Evolutionary conservation across 2,329 filamentous ascomycete genomes (phyloP), one percentile per base, ranked within the genome.

Genomic region (Ophiostoma sp.): DNA sequence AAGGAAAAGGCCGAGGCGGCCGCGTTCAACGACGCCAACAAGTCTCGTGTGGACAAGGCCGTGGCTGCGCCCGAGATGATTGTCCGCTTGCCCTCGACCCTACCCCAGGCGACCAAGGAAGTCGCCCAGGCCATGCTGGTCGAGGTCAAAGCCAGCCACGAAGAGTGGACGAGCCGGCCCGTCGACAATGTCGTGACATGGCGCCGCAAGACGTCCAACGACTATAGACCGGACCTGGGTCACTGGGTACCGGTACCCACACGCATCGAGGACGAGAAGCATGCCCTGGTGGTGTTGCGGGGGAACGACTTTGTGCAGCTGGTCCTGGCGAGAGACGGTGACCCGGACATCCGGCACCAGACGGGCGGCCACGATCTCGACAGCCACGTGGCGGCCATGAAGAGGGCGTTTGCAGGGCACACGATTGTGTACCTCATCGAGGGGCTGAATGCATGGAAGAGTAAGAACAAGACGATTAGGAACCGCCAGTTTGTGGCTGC

Each of bases 51-150:
- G 0, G 90, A 94, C 81, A 94, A 93, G 82, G 93, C 93, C 77
- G 83, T 90, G 0, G 92, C 92, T 0, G 88, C 90, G 0, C 87
- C 87, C 0, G 92, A 96, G 80, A 95, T 96, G 92, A 90, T 95
- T 69, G 85, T 94, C 1, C 88, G 93, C 77, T 83, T 95, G 31
- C 87, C 92, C 0, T 81, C 82, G 0, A 86, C 85, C 1, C 82
- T 95, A 0, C 81, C 86, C 28, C 80, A 84, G 0, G 83, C 81
- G 0, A 78, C 86, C 31, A 83, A 79, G 31, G 80, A 84, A 1
- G 86, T 87, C 64, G 80, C 87, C 5, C 81, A 86, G 71, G 80
- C 83, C 0, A 81, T 90, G n/a, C 82, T 92, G 0, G 79, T 81
- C 1, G 83, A 85, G 1, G 78, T 90, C 2, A 81, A 85, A 17